Evolutionary conservation across 768 basidiomycete species (phyloP).

Genomic region (Leccinum subtestaceum): DNA sequence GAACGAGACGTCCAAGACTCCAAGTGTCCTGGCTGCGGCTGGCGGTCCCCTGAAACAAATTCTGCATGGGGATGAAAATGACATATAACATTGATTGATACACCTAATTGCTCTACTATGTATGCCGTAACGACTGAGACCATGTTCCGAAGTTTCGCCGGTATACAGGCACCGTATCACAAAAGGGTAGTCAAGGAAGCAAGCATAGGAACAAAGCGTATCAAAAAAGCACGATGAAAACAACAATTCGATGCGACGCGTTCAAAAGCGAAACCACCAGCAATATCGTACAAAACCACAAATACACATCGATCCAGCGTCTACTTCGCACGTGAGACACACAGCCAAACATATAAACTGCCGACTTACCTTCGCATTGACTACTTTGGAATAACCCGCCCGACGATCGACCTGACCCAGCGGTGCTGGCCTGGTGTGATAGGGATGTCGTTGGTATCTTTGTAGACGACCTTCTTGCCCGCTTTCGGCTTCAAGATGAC

Average conservation of each 20-base stretch:
- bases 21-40: not conserved
- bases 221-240: too few relatives aligned
- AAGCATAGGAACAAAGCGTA: too few relatives aligned
- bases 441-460: not conserved
- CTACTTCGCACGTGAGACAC: not conserved
- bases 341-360: not conserved
- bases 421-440: not conserved
- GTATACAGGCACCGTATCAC: too few relatives aligned
- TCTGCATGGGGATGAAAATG: not conserved
- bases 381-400: not conserved
- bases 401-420: conserved; percentile 2
- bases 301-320: not conserved
- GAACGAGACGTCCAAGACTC: not conserved
- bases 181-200: too few relatives aligned
- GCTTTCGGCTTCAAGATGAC: conserved; percentile 34
- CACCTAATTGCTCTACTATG: not conserved
- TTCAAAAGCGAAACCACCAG: too few relatives aligned
- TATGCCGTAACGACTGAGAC: not conserved
- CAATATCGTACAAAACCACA: not conserved
- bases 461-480: conserved; percentile 12
- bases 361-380: too few relatives aligned
- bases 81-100: too few relatives aligned
- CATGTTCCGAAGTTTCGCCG: too few relatives aligned
- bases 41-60: not conserved
- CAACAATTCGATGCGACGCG: too few relatives aligned